These are phyloP conservation scores for Aspergillus oerlinghausenensis DNA, from an alignment of 2,329 filamentous ascomycete genomes.

Conservation along the genomic window DNA sequence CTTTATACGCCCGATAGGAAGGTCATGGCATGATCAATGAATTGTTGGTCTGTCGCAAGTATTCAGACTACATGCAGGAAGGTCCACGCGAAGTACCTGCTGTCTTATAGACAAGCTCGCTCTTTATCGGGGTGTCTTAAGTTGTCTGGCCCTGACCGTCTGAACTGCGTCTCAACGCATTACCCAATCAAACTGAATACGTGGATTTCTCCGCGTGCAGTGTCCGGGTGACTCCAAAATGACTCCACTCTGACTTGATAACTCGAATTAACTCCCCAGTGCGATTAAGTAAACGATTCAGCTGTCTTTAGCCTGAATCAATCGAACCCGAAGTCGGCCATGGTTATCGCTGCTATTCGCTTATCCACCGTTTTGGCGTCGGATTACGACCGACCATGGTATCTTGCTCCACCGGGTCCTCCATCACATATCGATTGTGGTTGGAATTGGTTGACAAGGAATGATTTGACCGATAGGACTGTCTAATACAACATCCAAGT, in stretches of 20 bases:
- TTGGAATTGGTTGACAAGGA: no score
- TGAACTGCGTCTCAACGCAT: background rate
- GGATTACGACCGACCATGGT: background rate
- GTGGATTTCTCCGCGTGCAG: constrained; percentile 2
- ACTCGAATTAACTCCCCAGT: background rate
- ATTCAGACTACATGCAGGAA: background rate
- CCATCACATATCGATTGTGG: no score
- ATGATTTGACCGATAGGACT: background rate
- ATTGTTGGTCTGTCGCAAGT: background rate
- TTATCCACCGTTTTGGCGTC: background rate
- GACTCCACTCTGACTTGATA: background rate
- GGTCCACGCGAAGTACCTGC: constrained; percentile 5
- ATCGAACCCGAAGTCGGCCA: background rate
- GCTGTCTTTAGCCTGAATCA: background rate
- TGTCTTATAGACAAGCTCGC: background rate
- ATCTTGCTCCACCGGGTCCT: no score
- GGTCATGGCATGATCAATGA: background rate
- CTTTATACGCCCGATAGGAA: background rate
- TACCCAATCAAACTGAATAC: constrained; percentile 2
- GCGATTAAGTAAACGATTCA: background rate
- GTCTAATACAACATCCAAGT: background rate
- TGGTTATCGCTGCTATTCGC: background rate
- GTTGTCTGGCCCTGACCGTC: background rate
- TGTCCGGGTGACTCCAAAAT: background rate
- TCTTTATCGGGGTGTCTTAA: background rate